Base-by-base conservation (phyloP, 179 eudicot species). In the Beta lomatogona region DNA sequence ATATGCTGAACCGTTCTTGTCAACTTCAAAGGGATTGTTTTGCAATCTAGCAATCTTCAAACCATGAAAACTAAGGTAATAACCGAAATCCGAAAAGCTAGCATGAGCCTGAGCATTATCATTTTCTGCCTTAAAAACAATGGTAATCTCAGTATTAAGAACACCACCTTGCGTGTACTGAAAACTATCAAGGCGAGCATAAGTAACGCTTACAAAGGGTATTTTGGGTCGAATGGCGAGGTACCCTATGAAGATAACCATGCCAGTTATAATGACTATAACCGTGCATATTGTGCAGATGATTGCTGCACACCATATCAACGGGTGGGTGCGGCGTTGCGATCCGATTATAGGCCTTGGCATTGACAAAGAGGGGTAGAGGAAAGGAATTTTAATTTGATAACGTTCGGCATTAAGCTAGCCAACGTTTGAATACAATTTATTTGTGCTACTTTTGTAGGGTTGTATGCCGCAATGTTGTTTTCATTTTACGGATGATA, bases 291-390 rank as follows among this genome's bases (percentile, higher is more conserved):
- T 54, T 14, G 93, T 83, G 83, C 98, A 94, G 48, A 94, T 79
- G 18, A 91, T 80, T 73, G 97, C 94, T 0, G 80, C 77, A 21
- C 82, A 80, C 98, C 98, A 94, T 55, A 88, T 89, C 3, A 91
- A 64, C 0, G 90, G 87, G 80, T 86, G 92, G 55, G 98, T 88
- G 36, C 79, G 84, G 11, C 59, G 79, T 28, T 74, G 85, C 4
- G 79, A 71, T 5, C 65, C 84, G 21, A 77, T 57, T 13, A 55
- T 76, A 46, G 66, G 80, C 45, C 55, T 75, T 83, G 82, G 77
- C 87, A 84, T 83, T 77, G 80, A 36, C 41, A 36, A 59, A 0
- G 36, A 55, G 14, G 68, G 59, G 57, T 74, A 57, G 82, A 36
- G 75, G 9, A 9, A 41, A 67, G 15, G 57, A 58, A 48, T 41